Evolutionary conservation across 202 grass and related monocot species (phyloP).

Genomic region (Carex sylvatica): DNA sequence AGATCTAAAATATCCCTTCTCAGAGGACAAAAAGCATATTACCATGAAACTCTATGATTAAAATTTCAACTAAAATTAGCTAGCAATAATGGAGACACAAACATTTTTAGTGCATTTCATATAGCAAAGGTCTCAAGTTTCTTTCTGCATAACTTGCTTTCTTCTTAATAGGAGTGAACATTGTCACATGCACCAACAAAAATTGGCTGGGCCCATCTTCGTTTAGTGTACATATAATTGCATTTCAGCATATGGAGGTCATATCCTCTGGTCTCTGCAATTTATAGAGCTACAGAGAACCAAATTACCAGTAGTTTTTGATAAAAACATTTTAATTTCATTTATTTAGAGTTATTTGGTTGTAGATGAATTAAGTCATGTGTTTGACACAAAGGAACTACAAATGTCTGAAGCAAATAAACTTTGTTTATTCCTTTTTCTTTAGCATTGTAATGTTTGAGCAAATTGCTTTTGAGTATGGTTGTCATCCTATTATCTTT

Average conservation of each 20-base stretch:
- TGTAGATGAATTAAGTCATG: background rate
- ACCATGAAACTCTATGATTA: slow-evolving; percentile 15
- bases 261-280: background rate
- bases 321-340: background rate
- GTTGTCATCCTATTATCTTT: background rate
- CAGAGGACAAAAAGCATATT: background rate
- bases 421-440: background rate
- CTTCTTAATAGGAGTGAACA: slow-evolving; percentile 17
- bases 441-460: background rate
- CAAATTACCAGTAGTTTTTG: background rate
- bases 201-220: slow-evolving; percentile 8
- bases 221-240: slow-evolving; percentile 16
- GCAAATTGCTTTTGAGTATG: background rate
- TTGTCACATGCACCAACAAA: slow-evolving; percentile 28
- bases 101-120: slow-evolving; percentile 14
- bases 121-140: slow-evolving; percentile 1
- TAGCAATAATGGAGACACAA: slow-evolving; percentile 11
- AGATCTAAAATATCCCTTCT: background rate
- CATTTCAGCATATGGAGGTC: background rate
- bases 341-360: background rate
- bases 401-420: background rate
- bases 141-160: slow-evolving; percentile 6
- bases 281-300: background rate
- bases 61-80: slow-evolving; percentile 5
- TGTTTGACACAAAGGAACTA: background rate